These are phyloP conservation scores for Phaffia australis DNA, from an alignment of 768 basidiomycete species.

Conservation along the genomic window DNA sequence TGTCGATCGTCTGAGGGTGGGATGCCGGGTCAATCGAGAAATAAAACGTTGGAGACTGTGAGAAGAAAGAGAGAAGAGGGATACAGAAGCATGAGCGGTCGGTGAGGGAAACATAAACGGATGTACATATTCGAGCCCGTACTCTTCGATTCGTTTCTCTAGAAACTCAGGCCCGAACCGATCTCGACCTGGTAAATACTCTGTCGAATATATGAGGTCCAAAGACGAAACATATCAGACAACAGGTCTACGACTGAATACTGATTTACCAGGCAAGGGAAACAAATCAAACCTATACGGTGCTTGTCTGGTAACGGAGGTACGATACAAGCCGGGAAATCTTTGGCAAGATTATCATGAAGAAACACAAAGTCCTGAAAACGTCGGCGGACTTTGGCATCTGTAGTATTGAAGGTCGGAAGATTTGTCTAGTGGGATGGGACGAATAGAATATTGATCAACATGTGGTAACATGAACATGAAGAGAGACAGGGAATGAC, in stretches of 20 bases:
- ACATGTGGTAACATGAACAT: neutral
- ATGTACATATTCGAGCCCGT: neutral
- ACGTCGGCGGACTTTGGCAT: slow-evolving; percentile 57
- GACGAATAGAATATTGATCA: neutral
- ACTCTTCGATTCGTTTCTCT: slow-evolving; percentile 53
- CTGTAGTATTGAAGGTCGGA: slow-evolving; percentile 69
- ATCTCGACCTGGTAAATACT: slow-evolving; percentile 87
- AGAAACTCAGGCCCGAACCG: slow-evolving; percentile 95
- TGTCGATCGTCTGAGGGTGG: slow-evolving; percentile 80
- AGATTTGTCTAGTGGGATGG: slow-evolving; percentile 63
- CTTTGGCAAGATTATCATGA: slow-evolving; percentile 69
- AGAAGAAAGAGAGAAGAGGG: neutral
- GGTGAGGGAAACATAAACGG: neutral
- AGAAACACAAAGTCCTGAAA: slow-evolving; percentile 97
- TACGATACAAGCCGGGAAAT: slow-evolving; percentile 96
- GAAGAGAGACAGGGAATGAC: neutral
- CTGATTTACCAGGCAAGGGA: neutral
- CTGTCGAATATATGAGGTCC: slow-evolving; percentile 40
- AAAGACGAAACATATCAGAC: neutral
- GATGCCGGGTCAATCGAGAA: slow-evolving; percentile 81
- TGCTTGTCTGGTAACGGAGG: slow-evolving; percentile 96
- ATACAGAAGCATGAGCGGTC: neutral
- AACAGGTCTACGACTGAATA: neutral
- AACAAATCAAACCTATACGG: slow-evolving; percentile 58
- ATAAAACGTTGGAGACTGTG: slow-evolving; percentile 81